Evolutionary conservation across 2,329 filamentous ascomycete genomes (phyloP).

Genomic region (Xylaria multiplex): DNA sequence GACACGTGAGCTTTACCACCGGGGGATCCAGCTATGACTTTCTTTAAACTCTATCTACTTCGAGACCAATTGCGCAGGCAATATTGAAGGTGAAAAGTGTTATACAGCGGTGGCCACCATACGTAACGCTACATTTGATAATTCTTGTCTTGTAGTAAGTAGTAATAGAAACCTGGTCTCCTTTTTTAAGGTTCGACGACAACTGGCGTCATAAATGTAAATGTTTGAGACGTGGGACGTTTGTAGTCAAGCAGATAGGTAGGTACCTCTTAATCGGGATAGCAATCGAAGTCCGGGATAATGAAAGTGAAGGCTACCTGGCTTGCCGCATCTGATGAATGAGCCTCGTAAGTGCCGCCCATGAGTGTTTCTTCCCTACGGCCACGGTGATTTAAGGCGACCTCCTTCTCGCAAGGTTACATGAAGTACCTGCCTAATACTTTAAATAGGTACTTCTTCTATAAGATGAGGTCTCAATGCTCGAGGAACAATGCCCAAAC

Average conservation of each 20-base stretch:
- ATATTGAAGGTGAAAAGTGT: neutral
- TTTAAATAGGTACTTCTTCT: slow-evolving; percentile 8
- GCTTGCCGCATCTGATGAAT: slow-evolving; percentile 16
- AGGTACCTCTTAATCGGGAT: neutral
- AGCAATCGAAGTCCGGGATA: neutral
- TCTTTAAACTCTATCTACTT: slow-evolving; percentile 3
- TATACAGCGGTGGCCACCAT: slow-evolving; percentile 1
- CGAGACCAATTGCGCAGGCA: neutral
- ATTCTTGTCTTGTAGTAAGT: neutral
- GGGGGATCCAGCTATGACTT: neutral
- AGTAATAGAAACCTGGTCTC: neutral
- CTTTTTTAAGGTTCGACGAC: slow-evolving; percentile 8
- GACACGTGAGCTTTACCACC: slow-evolving; percentile 11
- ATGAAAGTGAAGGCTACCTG: neutral
- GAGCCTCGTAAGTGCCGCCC: slow-evolving; percentile 1
- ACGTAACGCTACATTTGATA: slow-evolving; percentile 26
- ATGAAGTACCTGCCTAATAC: slow-evolving; percentile 2
- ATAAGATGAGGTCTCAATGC: neutral
- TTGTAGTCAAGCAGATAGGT: neutral
- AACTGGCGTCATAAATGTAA: slow-evolving; percentile 16
- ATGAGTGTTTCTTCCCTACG: slow-evolving; percentile 4
- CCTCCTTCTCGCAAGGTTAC: neutral
- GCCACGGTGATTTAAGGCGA: neutral
- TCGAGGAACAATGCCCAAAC: slow-evolving; percentile 5
- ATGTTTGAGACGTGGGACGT: neutral